Evolutionary conservation across 2,329 filamentous ascomycete species (phyloP).

Genomic region (Huntiella moniliformis): DNA sequence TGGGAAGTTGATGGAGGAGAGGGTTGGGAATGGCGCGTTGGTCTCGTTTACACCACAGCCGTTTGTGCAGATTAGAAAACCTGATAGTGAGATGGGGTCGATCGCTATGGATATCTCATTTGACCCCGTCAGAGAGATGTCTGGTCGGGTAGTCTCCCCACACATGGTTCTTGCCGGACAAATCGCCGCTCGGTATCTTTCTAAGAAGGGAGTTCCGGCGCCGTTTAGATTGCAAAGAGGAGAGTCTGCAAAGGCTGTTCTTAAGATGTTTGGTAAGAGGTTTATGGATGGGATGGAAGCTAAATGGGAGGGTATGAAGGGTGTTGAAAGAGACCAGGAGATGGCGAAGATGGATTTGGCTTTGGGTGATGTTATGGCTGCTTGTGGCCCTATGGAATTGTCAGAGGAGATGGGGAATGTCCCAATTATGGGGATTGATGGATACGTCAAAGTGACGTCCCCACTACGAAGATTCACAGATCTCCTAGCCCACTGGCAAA

Average conservation of each 20-base stretch:
- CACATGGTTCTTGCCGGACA: conserved; percentile 44
- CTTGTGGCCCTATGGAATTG: conserved; percentile 31
- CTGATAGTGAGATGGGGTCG: conserved; percentile 3
- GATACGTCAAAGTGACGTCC: conserved; percentile 45
- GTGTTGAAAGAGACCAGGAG: not conserved
- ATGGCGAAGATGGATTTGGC: conserved; percentile 15
- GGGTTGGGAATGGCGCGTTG: conserved; percentile 17
- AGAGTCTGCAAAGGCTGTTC: conserved; percentile 22
- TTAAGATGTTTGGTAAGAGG: not conserved
- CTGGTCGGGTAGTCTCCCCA: conserved; percentile 19
- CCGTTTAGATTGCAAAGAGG: conserved; percentile 30
- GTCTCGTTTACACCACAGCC: not conserved
- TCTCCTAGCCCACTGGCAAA: conserved; percentile 47
- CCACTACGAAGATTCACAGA: conserved; percentile 47
- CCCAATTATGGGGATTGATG: conserved; percentile 36
- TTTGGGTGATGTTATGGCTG: conserved; percentile 15
- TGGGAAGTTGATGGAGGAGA: conserved; percentile 23
- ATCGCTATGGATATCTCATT: no score
- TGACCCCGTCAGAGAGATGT: conserved; percentile 6
- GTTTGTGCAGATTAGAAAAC: not conserved
- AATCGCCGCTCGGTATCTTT: conserved; percentile 42
- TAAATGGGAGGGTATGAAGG: not conserved
- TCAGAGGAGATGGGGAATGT: conserved; percentile 35
- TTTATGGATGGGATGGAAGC: conserved; percentile 9
- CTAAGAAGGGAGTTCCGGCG: conserved; percentile 35